Evolutionary conservation across 1,139 yeast species (phyloP), one percentile per base, ranked within the genome.

Genomic region (Groenewaldozyma auringiensis): DNA sequence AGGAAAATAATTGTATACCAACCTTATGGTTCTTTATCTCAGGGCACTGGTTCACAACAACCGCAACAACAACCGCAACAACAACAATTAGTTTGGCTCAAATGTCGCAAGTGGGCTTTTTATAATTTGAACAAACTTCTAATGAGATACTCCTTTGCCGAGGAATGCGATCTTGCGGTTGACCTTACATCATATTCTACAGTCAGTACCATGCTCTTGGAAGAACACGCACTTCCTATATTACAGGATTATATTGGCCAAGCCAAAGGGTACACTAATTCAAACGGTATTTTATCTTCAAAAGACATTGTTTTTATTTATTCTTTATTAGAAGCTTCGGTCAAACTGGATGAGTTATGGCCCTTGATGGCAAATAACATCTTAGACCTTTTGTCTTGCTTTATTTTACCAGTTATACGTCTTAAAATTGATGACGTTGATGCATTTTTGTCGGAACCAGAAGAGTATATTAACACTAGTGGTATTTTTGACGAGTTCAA

Each of bases 41-140:
- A 8, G 36, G 9, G 16, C 16, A 32, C 14, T 11, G 8, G 11
- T 27, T 27, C 31, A 27, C 31, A 27, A 27, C 31, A 27, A 8
- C n/a, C n/a, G n/a, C n/a, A n/a, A n/a, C n/a, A n/a, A n/a, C n/a
- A n/a, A n/a, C 29, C 29, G 6, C 29, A 25, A 25, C 29, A 25
- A 8, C 29, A 25, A 6, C 11, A 8, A 11, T 11, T 25, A 8
- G 25, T 20, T 20, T 35, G 38, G 38, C 13, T 9, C 8, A 35
- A 20, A 20, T 35, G 38, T 35, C 21, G 38, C 8, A 35, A 35
- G 16, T 35, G 38, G 38, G 4, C 25, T 4, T 35, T 35, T 14
- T 18, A 9, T 20, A 35, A 14, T 35, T 20, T 35, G n/a, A 35
- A 35, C n/a, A 35, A 18, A 11, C 14, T 35, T 4, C 6, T 20